Base-by-base conservation (phyloP, 192 early-diverging fungal genomes). In the Coemansia javaensis region DNA sequence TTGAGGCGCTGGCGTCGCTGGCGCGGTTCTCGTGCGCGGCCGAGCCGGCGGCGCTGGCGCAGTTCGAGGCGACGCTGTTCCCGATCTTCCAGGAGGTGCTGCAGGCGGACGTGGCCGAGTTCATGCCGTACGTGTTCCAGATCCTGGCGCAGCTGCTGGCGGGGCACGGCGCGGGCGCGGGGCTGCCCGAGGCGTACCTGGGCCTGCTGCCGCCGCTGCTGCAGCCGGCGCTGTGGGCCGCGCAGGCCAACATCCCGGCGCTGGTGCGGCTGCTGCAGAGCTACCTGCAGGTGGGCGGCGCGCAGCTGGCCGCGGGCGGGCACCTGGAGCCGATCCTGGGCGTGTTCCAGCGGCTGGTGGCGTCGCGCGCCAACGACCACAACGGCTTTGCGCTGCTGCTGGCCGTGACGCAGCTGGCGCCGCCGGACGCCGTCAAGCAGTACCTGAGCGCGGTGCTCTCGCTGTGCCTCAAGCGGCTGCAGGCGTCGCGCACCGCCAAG, bases 71-170 rank as follows among this genome's bases (percentile, higher is more conserved):
- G 5, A 73, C 88, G 25, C 74, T 97, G 42, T 93, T 98, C 68
- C 82, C 80, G 7, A 86, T 86, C n/a, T 93, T 99, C 75, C 83
- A 93, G 62, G 64, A 56, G 14, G 93, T 99, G 59, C 71, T 99
- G 20, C 77, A 82, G 37, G 77, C 85, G 48, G 91, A 91, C 44
- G 86, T 94, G 21, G 62, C 75, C 56, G 97, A 99, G 69, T 97
- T 94, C 32, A 88, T 84, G 63, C 93, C 97, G 13, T 99, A 99
- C 68, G 87, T 91, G 10, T 96, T 99, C 81, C 97, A 99, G 70
- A 77, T 99, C 48, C 65, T 97, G 47, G 80, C 91, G 6, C 92
- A 93, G 59, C 75, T 99, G 31, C 66, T 98, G 25, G 81, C 83
- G 10, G 81, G 85, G 45, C 89, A 98, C 62, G 55, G 69, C 14